phyloP scores from a whole-genome alignment of 2,329 filamentous ascomycete species.

The Paecilomyces variotii region DNA sequence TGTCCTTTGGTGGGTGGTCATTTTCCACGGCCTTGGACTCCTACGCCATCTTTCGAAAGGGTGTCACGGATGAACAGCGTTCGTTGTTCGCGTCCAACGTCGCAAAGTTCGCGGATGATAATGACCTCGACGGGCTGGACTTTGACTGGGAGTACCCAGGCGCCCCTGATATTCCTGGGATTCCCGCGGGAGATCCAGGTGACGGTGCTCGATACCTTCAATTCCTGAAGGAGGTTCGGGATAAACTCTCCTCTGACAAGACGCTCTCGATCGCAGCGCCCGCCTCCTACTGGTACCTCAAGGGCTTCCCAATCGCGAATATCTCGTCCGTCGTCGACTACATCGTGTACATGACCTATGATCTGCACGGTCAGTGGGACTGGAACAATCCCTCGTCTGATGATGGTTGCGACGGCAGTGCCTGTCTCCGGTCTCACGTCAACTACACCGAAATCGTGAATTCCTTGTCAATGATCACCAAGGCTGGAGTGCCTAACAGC shows the following conservation, averaged over 20 bases:
- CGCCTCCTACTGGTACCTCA: slow-evolving; percentile 26
- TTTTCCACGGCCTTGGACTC: slow-evolving; percentile 30
- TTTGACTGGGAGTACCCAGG: slow-evolving; percentile 35
- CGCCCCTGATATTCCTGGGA: slow-evolving; percentile 28
- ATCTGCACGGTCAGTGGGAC: slow-evolving; percentile 14
- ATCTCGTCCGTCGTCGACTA: slow-evolving; percentile 24
- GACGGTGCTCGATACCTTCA: slow-evolving; percentile 29
- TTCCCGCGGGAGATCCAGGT: slow-evolving; percentile 17
- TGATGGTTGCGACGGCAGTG: slow-evolving; percentile 16
- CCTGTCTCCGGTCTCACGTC: slow-evolving; percentile 30
- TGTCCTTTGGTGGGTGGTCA: slow-evolving; percentile 39
- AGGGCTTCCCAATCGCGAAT: slow-evolving; percentile 18
- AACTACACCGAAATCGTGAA: slow-evolving; percentile 32
- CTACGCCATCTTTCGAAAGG: slow-evolving; percentile 30
- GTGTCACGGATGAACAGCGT: slow-evolving; percentile 29
- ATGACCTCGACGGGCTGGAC: slow-evolving; percentile 31
- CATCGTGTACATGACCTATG: slow-evolving; percentile 28
- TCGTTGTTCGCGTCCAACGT: slow-evolving; percentile 27
- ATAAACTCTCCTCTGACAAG: slow-evolving; percentile 11
- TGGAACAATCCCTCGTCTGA: no score
- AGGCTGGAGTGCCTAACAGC: slow-evolving; percentile 27
- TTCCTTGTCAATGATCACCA: slow-evolving; percentile 30
- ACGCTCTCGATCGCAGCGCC: slow-evolving; percentile 10
- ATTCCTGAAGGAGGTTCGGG: slow-evolving; percentile 20
- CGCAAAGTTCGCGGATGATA: slow-evolving; percentile 30